These are phyloP conservation scores for Trypanosoma cruzi DNA, from an alignment of 208 protist genomes.

Conservation along the genomic window DNA sequence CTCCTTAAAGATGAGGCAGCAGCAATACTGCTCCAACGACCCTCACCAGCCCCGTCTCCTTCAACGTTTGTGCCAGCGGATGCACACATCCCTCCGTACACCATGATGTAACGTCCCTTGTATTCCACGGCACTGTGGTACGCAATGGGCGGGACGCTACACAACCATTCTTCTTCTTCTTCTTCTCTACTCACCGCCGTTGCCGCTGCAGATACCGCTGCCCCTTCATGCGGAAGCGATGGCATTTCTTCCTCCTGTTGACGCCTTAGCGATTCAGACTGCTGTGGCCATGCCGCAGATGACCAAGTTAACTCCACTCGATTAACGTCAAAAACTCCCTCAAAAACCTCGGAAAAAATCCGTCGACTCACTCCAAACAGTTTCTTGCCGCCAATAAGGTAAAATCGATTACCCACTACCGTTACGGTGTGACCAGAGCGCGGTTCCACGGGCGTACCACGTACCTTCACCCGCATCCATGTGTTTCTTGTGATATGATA, in stretches of 20 bases:
- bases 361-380: conserved; percentile 6
- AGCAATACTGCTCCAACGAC: background rate
- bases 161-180: background rate
- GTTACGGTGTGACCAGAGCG: conserved; percentile 33
- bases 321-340: conserved; percentile 14
- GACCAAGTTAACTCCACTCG: conserved; percentile 21
- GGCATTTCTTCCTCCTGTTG: background rate
- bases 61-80: background rate
- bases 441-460: conserved; percentile 10
- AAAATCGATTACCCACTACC: conserved; percentile 14
- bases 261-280: background rate
- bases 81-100: conserved; percentile 44
- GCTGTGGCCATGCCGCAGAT: background rate
- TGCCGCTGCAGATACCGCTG: background rate
- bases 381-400: conserved; percentile 30
- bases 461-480: conserved; percentile 14
- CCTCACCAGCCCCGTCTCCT: background rate
- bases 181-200: background rate
- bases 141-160: conserved; percentile 2
- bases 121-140: conserved; percentile 52
- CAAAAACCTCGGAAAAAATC: conserved; percentile 22
- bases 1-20: background rate
- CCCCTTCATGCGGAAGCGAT: background rate
- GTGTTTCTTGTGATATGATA: conserved; percentile 18
- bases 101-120: conserved; percentile 41